A percentile compares a stretch with the other conserved stretches of the same genome.
Conservation (phyloP, 352 stramenopile species). For the Phytophthora colocasiae region DNA sequence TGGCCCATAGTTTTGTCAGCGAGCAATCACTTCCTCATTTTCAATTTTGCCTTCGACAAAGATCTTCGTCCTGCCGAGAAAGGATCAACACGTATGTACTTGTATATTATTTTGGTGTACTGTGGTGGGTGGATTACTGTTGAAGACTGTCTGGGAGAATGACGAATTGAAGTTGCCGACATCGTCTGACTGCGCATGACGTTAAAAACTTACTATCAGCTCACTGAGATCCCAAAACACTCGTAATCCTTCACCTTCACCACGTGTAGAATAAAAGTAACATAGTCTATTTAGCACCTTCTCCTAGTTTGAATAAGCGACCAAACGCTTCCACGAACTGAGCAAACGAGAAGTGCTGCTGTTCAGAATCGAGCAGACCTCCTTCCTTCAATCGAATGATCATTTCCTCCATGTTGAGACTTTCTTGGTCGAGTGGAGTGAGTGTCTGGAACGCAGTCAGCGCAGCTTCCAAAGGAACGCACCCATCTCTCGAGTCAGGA, state of each 20-base stretch:
- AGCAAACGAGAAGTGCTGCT: conserved; percentile 30
- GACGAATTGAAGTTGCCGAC: conserved; percentile 41
- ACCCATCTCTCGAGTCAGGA: conserved; percentile 19
- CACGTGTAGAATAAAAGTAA: too few species aligned
- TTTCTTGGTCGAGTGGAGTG: conserved; percentile 17
- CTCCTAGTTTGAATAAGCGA: not conserved
- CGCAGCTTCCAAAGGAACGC: conserved; percentile 26
- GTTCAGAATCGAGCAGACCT: conserved; percentile 1
- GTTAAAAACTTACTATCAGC: conserved; percentile 28
- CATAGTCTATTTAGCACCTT: too few species aligned
- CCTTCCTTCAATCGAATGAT: conserved; percentile 14
- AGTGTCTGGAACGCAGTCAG: conserved; percentile 41
- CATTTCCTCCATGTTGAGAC: conserved; percentile 17
- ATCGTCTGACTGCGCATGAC: conserved; percentile 48
- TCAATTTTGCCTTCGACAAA: too few species aligned
- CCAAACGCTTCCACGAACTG: conserved; percentile 46
- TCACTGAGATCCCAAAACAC: conserved; percentile 13
- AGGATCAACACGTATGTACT: too few species aligned
- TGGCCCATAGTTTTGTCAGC: too few species aligned
- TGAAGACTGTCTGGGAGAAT: conserved; percentile 28
- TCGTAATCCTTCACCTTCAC: not conserved
- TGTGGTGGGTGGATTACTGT: not conserved
- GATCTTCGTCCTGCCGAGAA: too few species aligned
- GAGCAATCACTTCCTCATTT: too few species aligned
- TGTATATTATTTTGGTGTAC: too few species aligned